Evolutionary conservation across 139 green algal species (phyloP), one percentile per base, ranked within the genome.

Genomic region (Volvox africanus): DNA sequence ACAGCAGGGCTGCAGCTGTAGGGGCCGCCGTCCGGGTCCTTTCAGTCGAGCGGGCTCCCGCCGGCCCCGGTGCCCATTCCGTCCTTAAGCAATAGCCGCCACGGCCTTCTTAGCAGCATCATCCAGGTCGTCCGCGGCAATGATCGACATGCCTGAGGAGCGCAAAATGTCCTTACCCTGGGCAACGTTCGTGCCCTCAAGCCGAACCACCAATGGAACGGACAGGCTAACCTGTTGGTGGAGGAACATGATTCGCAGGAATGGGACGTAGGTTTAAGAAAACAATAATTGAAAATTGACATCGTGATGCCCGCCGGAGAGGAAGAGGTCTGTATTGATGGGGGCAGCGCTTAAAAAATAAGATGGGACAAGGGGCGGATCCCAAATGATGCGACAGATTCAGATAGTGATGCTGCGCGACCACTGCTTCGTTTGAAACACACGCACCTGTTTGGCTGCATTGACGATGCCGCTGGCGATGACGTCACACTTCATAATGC

Each of bases 401-500:
- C 44, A 14, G 44, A 55, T 55, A 55, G 44, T 55, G 9, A 55
- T 55, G 44, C 44, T 55, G 44, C 44, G 44, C 44, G 9, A 55
- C 44, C 9, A 9, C 44, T 55, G 5, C 44, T 55, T 14, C 44
- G 44, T 55, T 55, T 55, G 44, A 55, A 55, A 14, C 5, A 55
- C 5, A 55, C 65, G 65, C 35, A 97, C 96, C 93, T 97, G 86
- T 93, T 99, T 99, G 62, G 98, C 98, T 1, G 98, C 98, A 65
- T 96, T 97, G 61, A 99, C 98, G 73, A 99, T 99, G 82, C 98
- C 98, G 28, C 93, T 95, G 11, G 98, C 98, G 91, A 99, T 99
- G 30, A 99, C 98, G 93, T 99, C 98, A 92, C 98, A 99, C 93
- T 99, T 99, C 98, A 99, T 99, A 94, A 99, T 99, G 61, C 97